Conservation (phyloP, 2,329 filamentous ascomycete genomes). For the Fusarium falciforme region DNA sequence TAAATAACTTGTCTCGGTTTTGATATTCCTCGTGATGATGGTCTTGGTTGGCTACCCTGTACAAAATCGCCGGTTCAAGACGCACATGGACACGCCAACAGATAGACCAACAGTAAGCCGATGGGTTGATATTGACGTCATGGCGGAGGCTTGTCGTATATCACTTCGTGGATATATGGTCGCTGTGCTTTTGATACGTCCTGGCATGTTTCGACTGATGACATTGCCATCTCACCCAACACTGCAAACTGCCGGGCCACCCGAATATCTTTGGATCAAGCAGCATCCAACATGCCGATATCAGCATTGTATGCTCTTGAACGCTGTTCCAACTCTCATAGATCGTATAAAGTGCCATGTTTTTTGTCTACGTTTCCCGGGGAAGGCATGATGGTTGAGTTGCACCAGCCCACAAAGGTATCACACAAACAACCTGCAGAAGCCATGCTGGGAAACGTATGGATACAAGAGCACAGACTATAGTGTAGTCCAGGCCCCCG, state of each 20-base stretch:
- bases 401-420: neutral
- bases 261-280: neutral
- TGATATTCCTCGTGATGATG: neutral
- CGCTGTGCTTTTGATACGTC: neutral
- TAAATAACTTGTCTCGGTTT: neutral
- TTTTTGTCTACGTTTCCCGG: neutral
- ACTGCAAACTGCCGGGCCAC: neutral
- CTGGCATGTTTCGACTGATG: neutral
- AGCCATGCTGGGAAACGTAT: neutral
- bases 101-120: neutral
- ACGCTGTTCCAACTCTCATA: too few species aligned
- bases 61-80: neutral
- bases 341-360: neutral
- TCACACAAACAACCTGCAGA: neutral
- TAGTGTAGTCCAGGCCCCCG: too few species aligned
- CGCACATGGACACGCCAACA: neutral
- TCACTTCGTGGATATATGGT: neutral
- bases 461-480: neutral
- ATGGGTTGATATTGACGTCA: neutral
- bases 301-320: neutral
- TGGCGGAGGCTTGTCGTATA: accelerated
- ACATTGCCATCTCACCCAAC: neutral
- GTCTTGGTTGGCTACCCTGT: neutral
- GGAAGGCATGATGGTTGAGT: neutral
- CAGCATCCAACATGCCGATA: neutral